These are phyloP conservation scores for Trichoderma koningiopsis DNA, from an alignment of 2,329 filamentous ascomycete genomes.

Conservation along the genomic window DNA sequence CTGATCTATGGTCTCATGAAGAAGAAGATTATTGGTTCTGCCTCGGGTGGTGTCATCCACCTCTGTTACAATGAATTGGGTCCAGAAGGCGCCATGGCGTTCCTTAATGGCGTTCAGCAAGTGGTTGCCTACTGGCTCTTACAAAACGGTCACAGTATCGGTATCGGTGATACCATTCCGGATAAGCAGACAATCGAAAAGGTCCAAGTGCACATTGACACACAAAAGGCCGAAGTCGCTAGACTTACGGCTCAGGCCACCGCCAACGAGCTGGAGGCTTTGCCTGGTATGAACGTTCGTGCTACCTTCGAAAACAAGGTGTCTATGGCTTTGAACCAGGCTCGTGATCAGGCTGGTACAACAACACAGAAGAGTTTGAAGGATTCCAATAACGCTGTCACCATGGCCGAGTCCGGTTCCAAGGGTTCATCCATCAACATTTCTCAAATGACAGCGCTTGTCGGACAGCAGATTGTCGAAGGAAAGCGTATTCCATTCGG, in stretches of 20 bases:
- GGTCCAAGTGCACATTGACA: conserved; percentile 79
- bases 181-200: conserved; percentile 80
- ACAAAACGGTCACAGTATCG: conserved; percentile 95
- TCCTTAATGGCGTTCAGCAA: conserved; percentile 93
- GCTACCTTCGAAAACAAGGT: conserved; percentile 98
- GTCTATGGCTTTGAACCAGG: conserved; percentile 88
- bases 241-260: conserved; percentile 77
- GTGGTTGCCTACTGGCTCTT: conserved; percentile 97
- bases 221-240: conserved; percentile 79
- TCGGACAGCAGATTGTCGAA: conserved; percentile 97
- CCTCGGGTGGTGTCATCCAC: conserved; percentile 88
- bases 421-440: conserved; percentile 99
- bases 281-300: conserved; percentile 97
- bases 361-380: conserved; percentile 90
- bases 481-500: conserved; percentile 98
- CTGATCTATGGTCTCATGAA: conserved; percentile 87
- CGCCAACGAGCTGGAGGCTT: conserved; percentile 82
- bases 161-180: conserved; percentile 96
- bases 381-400: conserved; percentile 93
- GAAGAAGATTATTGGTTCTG: conserved; percentile 93
- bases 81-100: conserved; percentile 80
- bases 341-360: conserved; percentile 94
- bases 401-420: conserved; percentile 94
- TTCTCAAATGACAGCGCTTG: conserved; percentile 97
- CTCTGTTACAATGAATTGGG: conserved; percentile 96